Base-by-base conservation (phyloP, 805 yeast genomes). In the Ogataea pignaliae region DNA sequence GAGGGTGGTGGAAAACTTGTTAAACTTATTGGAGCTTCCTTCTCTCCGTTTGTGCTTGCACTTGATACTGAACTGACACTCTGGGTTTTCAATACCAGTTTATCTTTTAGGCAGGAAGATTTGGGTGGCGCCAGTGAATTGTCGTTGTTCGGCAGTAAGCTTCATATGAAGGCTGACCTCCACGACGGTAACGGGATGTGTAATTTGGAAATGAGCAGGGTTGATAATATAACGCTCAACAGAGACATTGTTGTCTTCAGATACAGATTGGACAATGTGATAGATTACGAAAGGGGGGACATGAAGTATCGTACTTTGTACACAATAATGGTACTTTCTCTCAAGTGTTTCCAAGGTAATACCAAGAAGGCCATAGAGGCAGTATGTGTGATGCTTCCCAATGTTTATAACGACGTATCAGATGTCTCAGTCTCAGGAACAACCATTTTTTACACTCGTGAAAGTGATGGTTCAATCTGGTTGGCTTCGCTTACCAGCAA, bases 381-480 rank as follows among this genome's bases (percentile, higher is more conserved):
- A 21, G 37, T 47, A 10, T 21, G 26, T 7, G 7, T 21, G 26
- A 21, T 21, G 26, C 26, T 21, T 21, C 29, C 28, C 12, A 45
- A 44, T 14, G 37, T 48, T 7, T 48, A 48, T 33, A 40, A 42
- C 9, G 47, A 48, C 16, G 36, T 48, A 11, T 11, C 9, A 8
- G 42, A 48, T 28, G 15, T 43, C 15, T 34, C 47, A 2, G 29
- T 48, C 2, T 30, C 42, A 3, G 50, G 49, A 29, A 41, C 30
- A n/a, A 48, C 49, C 2, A 34, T 45, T 7, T 38, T 43, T 13
- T 48, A 45, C 41, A 32, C 39, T 7, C 41, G 50, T 18, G 17
- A 35, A n/a, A 17, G 17, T 9, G 42, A 41, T 37, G 45, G 46
- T 11, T 34, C 45, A 8, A 16, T 48, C 10, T 48, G 49, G 49